Percentiles rank a stretch among this genome's conserved stretches.
phyloP scores from a whole-genome alignment of 2,329 filamentous ascomycete genomes.

The Xylariaceae sp. region DNA sequence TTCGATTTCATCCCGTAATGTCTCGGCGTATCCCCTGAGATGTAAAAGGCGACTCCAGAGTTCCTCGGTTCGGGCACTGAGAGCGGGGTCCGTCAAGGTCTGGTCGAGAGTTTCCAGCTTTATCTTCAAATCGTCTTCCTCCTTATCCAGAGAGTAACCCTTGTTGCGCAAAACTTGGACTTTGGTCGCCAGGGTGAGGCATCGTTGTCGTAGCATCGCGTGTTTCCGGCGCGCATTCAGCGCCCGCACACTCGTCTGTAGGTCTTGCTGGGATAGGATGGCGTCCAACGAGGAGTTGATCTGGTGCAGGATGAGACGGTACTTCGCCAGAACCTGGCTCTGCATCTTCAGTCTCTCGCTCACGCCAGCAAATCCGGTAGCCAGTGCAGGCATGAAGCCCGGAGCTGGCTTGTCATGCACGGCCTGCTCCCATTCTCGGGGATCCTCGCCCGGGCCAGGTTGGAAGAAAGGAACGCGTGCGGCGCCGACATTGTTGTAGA shows the following conservation, averaged over 20 bases:
- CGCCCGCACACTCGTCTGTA: conserved; percentile 68
- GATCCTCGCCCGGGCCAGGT: conserved; percentile 64
- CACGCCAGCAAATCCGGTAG: conserved; percentile 66
- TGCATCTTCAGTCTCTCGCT: conserved; percentile 69
- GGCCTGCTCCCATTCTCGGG: conserved; percentile 78
- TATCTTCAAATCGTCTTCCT: conserved; percentile 72
- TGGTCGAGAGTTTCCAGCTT: conserved; percentile 66
- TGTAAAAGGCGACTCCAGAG: conserved; percentile 78
- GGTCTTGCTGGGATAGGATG: conserved; percentile 70
- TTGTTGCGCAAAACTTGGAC: conserved; percentile 76
- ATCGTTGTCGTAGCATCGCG: conserved; percentile 65
- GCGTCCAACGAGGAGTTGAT: conserved; percentile 70
- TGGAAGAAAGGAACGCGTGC: conserved; percentile 71
- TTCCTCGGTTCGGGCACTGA: conserved; percentile 73
- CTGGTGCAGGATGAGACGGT: conserved; percentile 69
- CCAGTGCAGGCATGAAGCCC: conserved; percentile 71
- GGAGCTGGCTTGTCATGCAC: conserved; percentile 72
- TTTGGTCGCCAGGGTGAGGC: conserved; percentile 68
- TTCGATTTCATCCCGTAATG: conserved; percentile 68
- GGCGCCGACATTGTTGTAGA: conserved; percentile 79
- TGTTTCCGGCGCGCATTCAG: conserved; percentile 69
- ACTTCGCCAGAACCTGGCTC: conserved; percentile 61
- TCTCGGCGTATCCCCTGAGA: conserved; percentile 65
- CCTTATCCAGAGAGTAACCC: conserved; percentile 72
- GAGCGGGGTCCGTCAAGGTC: conserved; percentile 65